Conservation (phyloP, 2,329 filamentous ascomycete genomes). For the Paraphoma chrysanthemicola region DNA sequence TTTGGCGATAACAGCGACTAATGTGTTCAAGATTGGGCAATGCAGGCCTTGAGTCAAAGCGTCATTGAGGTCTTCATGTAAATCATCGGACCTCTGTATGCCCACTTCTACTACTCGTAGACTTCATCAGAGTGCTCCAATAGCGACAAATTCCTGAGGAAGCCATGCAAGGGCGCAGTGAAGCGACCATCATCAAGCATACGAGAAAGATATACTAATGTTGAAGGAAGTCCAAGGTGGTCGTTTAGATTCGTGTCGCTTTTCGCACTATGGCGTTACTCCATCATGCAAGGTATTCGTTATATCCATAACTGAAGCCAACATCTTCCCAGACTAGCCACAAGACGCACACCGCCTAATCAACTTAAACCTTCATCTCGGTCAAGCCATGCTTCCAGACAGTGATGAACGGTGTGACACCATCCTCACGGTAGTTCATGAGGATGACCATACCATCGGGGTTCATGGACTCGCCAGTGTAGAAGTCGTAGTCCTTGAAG, state of each 20-base stretch:
- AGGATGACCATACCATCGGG: conserved; percentile 93
- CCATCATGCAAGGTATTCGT: conserved; percentile 48
- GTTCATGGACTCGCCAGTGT: conserved; percentile 90
- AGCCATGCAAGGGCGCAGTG: too few species aligned
- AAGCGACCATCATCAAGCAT: too few species aligned
- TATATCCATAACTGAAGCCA: conserved; percentile 39
- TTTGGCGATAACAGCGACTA: too few species aligned
- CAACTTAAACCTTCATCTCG: conserved; percentile 89
- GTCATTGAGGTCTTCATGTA: too few species aligned
- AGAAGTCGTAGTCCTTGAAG: conserved; percentile 97
- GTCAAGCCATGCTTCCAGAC: conserved; percentile 95
- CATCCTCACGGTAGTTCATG: conserved; percentile 98
- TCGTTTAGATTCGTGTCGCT: conserved; percentile 43
- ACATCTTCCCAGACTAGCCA: conserved; percentile 5
- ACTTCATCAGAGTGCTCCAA: too few species aligned
- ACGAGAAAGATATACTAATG: background rate
- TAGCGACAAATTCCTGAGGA: too few species aligned
- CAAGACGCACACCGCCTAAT: background rate
- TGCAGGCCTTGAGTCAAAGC: too few species aligned
- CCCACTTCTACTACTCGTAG: too few species aligned
- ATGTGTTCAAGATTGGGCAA: too few species aligned
- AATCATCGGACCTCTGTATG: too few species aligned
- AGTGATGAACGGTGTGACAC: conserved; percentile 84
- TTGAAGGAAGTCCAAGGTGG: conserved; percentile 11
- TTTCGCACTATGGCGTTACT: conserved; percentile 44